Evolutionary conservation across 257 asterid genomes (phyloP), one percentile per base, ranked within the genome.

Genomic region (Jasminum sambac): DNA sequence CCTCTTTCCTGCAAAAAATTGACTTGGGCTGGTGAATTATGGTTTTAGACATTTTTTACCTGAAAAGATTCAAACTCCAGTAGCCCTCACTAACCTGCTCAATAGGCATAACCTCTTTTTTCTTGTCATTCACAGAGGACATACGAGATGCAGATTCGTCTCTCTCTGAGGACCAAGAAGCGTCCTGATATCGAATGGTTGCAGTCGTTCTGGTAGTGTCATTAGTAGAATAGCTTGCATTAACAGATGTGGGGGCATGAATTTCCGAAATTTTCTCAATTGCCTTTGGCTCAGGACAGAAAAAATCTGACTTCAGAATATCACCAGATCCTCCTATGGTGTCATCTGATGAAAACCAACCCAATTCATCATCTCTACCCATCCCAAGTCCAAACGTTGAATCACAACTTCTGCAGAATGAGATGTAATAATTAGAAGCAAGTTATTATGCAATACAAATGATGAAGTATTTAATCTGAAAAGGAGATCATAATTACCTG

Each of bases 361-460:
- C 87, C 58, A 83, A 64, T 63, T 82, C 92, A 77, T 87, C 89
- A 25, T 87, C 93, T 67, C 74, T 78, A 67, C 87, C 73, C 60
- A 80, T 74, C 37, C 86, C 93, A 78, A 88, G 84, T 63, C 95
- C 96, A 83, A 91, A 94, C 55, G 91, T 81, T 5, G 96, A 86
- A 77, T 89, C 96, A 66, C 92, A 86, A 80, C 82, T 85, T 78
- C 96, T 91, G 96, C 39, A 83, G 72, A 24, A 68, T 44, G 42
- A 79, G 68, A 60, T 46, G 62, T 21, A 44, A 42, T 36, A 62
- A 61, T 70, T 44, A 75, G 75, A 37, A 60, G 66, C 30, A 39
- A 52, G 58, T 21, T n/a, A n/a, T 30, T 69, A 63, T 48, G 34
- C 40, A 65, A 61, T 48, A 50, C 48, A 46, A 78, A 66, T 60